Evolutionary conservation across 2,329 filamentous ascomycete genomes (phyloP), one percentile per base, ranked within the genome.

Genomic region (Alternaria gaisen): DNA sequence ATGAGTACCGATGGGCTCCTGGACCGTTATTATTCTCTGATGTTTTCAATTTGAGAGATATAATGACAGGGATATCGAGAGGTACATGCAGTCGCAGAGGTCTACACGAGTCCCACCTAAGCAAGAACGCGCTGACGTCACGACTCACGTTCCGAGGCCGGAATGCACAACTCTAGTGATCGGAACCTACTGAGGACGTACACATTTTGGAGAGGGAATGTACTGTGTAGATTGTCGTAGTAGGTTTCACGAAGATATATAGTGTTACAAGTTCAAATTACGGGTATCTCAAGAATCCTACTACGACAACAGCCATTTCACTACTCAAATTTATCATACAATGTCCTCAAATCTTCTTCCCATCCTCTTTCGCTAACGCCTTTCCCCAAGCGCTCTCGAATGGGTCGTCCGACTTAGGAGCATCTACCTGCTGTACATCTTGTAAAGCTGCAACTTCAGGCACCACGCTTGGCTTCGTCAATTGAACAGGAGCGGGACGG

Each of bases 331-430:
- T 42, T 56, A 61, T 58, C 61, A 20, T 14, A 36, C 22, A 18
- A 36, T n/a, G 20, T n/a, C 11, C 11, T 66, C 46, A 72, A 46
- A 53, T 52, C 18, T 48, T 24, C 58, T 70, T 72, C 7, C 73
- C 78, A 50, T 81, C 80, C 62, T 81, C 80, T 56, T 77, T 79
- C 28, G 83, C 82, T 34, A 84, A 72, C 16, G 90, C 90, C 76
- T 88, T 87, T 52, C 86, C 88, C 90, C 90, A 93, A 1, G 88
- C 90, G 67, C 82, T 87, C 77, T 93, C 90, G 69, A 92, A 88
- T 4, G 81, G 83, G 50, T 77, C 87, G 66, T 86, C 84, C 3
- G 60, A 61, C 14, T 63, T 70, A 30, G 60, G 63, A 18, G 57
- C 66, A 10, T 65, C 66, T 40, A 43, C 60, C 22, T 65, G 54